Percentiles rank a stretch among this genome's conserved stretches.
Evolutionary conservation across 176 grass and related monocot species (phyloP).

Genomic region (Oryza australiensis): DNA sequence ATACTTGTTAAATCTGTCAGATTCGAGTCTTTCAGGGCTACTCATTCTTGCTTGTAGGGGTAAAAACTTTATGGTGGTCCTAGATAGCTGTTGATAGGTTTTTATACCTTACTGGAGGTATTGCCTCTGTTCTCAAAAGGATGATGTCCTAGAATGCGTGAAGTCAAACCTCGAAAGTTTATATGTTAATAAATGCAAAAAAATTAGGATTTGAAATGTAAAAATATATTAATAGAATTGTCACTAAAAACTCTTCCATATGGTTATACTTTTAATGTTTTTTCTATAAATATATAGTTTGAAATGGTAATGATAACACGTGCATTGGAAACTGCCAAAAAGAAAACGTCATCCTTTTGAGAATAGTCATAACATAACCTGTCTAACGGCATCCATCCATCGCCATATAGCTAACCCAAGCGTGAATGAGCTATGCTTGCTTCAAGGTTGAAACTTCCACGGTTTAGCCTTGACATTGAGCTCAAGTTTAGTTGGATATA

Average conservation of each 20-base stretch:
- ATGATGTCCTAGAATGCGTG: no score
- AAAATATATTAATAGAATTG: no score
- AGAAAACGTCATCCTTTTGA: no score
- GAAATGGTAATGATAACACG: no score
- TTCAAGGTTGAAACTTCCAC: neutral
- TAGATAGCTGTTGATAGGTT: constrained; percentile 12
- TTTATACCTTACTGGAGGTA: neutral
- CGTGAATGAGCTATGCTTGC: neutral
- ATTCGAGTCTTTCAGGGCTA: neutral
- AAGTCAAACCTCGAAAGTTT: no score
- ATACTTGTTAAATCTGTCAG: neutral
- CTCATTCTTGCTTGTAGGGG: neutral
- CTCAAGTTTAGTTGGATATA: neutral
- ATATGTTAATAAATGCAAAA: no score
- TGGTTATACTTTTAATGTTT: no score
- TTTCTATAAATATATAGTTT: no score
- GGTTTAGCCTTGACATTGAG: neutral
- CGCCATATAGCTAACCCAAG: neutral
- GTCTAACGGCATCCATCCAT: neutral
- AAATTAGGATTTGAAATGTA: no score
- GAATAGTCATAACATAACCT: neutral
- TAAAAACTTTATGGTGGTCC: neutral
- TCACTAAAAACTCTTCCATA: no score
- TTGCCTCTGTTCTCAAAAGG: no score
- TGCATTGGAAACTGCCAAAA: no score